phyloP scores from a whole-genome alignment of 2,329 filamentous ascomycete species.

The Claviceps capensis region DNA sequence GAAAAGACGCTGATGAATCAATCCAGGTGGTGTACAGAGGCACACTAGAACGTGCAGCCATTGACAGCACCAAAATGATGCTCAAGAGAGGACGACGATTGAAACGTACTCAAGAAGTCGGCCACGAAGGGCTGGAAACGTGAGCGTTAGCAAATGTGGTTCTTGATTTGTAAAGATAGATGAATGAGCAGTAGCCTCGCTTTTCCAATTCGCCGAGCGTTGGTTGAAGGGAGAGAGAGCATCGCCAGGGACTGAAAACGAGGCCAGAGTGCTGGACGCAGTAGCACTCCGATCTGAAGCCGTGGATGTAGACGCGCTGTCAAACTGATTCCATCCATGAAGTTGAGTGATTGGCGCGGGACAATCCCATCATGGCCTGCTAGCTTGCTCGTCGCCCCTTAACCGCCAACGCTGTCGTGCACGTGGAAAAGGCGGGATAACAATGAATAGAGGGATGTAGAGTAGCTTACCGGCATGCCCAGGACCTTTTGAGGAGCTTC shows the following conservation, averaged over 20 bases:
- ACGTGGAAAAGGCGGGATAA: slow-evolving; percentile 4
- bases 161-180: not conserved
- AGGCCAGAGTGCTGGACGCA: not conserved
- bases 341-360: slow-evolving; percentile 9
- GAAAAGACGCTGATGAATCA: slow-evolving; percentile 3
- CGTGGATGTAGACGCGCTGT: not conserved
- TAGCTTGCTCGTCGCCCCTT: slow-evolving; percentile 5
- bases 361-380: slow-evolving; percentile 1
- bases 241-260: not conserved
- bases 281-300: not conserved
- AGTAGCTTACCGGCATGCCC: slow-evolving; percentile 52
- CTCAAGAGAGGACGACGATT: not conserved
- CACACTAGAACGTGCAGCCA: slow-evolving; percentile 1
- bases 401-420: slow-evolving; percentile 18
- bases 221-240: not conserved
- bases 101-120: slow-evolving; percentile 93
- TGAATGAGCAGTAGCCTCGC: slow-evolving; percentile 5
- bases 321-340: slow-evolving; percentile 3
- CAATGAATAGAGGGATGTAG: slow-evolving; percentile 1
- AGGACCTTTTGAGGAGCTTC: slow-evolving; percentile 43
- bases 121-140: slow-evolving; percentile 70
- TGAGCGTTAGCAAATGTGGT: slow-evolving; percentile 20
- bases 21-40: not conserved
- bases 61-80: not conserved
- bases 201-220: not conserved